phyloP scores from a whole-genome alignment of 345 rosid species.

The Bruguiera gymnorhiza region DNA sequence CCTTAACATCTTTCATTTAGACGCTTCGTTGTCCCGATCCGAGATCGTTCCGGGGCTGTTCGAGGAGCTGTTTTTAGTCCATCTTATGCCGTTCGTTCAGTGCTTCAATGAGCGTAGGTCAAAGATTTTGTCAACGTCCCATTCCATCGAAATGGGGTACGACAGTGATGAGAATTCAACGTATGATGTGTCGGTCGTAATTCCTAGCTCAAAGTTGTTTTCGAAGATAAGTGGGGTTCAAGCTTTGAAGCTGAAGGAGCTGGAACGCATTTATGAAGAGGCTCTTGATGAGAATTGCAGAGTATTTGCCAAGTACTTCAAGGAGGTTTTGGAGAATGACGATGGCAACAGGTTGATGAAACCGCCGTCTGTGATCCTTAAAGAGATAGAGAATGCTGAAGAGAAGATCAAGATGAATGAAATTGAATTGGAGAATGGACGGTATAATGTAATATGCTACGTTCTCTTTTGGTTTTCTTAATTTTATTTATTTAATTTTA shows the following conservation, averaged over 20 bases:
- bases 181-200: conserved; percentile 31
- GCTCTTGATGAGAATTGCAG: conserved; percentile 55
- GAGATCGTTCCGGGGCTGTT: conserved; percentile 47
- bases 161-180: conserved; percentile 26
- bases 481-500: neutral
- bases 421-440: conserved; percentile 34
- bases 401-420: conserved; percentile 21
- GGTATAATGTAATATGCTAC: conserved; percentile 53
- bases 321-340: conserved; percentile 29
- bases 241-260: conserved; percentile 42
- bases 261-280: conserved; percentile 47
- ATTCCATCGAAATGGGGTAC: conserved; percentile 1
- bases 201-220: conserved; percentile 37
- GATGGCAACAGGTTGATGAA: conserved; percentile 17
- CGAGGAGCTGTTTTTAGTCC: conserved; percentile 49
- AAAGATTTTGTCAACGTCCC: conserved; percentile 27
- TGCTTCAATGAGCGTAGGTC: conserved; percentile 43
- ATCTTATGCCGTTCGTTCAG: conserved; percentile 47
- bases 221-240: conserved; percentile 55
- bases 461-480: neutral
- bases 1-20: conserved; percentile 37
- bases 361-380: conserved; percentile 38
- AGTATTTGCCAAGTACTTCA: conserved; percentile 42
- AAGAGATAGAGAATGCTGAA: conserved; percentile 15
- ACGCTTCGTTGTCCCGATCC: conserved; percentile 49